These are phyloP conservation scores for Entomortierella parvispora DNA, from an alignment of 192 early-diverging fungal genomes.

Conservation along the genomic window DNA sequence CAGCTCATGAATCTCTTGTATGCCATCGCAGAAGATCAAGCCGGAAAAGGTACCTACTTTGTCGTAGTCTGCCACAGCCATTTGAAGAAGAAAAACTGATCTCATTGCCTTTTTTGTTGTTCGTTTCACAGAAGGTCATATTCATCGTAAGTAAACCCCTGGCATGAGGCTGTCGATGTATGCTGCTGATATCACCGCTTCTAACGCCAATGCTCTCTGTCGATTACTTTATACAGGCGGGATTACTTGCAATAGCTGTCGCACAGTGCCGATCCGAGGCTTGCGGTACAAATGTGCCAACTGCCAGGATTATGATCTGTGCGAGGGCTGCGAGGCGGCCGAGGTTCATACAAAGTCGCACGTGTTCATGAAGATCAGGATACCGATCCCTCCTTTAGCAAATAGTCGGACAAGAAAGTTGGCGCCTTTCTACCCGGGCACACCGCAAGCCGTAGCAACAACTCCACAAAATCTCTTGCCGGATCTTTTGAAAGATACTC, in stretches of 20 bases:
- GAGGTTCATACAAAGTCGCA: conserved; percentile 85
- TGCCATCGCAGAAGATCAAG: conserved; percentile 89
- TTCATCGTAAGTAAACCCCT: conserved; percentile 59
- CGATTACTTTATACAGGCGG: conserved; percentile 71
- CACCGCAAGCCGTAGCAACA: conserved; percentile 20
- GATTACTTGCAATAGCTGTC: conserved; percentile 94
- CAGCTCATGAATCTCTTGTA: conserved; percentile 82
- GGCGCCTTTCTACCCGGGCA: conserved; percentile 83
- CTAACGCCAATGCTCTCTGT: too few species aligned
- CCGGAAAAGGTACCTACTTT: conserved; percentile 73
- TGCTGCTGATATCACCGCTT: too few species aligned
- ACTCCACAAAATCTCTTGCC: conserved; percentile 52
- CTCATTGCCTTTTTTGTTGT: not conserved
- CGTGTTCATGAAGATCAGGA: conserved; percentile 88
- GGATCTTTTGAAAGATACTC: conserved; percentile 66
- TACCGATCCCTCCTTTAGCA: conserved; percentile 91
- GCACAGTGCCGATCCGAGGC: conserved; percentile 87
- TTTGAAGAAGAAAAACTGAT: not conserved
- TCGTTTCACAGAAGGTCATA: conserved; percentile 56
- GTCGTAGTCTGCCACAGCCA: not conserved
- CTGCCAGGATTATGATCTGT: conserved; percentile 93
- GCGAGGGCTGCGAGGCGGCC: conserved; percentile 88
- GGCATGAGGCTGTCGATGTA: too few species aligned
- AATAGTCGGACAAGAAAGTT: conserved; percentile 81
- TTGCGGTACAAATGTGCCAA: conserved; percentile 94